Conservation (phyloP, 371 early-diverging fungal species). For the Syncephalis plumigaleata region DNA sequence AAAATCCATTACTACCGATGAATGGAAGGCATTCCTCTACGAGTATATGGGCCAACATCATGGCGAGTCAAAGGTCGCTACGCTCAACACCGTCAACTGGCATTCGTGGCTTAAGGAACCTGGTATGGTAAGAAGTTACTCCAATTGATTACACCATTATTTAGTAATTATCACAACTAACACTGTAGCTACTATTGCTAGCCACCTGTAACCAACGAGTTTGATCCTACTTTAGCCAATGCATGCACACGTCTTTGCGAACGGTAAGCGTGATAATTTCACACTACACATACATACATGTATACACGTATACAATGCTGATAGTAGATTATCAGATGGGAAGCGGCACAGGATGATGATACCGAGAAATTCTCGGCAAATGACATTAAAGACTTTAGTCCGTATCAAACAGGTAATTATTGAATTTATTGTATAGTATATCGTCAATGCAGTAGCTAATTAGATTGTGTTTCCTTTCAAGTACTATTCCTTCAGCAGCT, state of each 20-base stretch:
- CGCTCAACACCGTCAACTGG: slow-evolving; percentile 66
- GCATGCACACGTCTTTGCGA: slow-evolving; percentile 49
- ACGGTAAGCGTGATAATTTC: too few relatives aligned
- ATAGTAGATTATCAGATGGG: slow-evolving; percentile 28
- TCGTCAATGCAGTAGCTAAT: background rate
- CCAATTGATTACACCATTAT: background rate
- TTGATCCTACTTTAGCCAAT: slow-evolving; percentile 66
- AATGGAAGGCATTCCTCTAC: slow-evolving; percentile 73
- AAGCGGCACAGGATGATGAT: slow-evolving; percentile 28
- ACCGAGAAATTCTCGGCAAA: slow-evolving; percentile 29
- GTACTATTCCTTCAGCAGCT: slow-evolving; percentile 77
- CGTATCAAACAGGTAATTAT: slow-evolving; percentile 50
- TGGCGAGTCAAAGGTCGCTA: slow-evolving; percentile 40
- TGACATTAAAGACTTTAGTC: slow-evolving; percentile 44
- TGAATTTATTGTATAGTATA: background rate
- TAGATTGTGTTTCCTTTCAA: slow-evolving; percentile 9
- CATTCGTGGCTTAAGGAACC: slow-evolving; percentile 72
- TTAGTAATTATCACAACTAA: background rate
- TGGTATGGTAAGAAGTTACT: slow-evolving; percentile 40
- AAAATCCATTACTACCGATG: slow-evolving; percentile 68
- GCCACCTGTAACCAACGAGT: slow-evolving; percentile 77
- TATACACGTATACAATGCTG: background rate
- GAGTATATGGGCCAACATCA: slow-evolving; percentile 40
- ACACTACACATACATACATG: slow-evolving; percentile 4
- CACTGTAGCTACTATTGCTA: slow-evolving; percentile 3